Conservation (phyloP, 169 alveolate genomes). For the Cryptosporidium parvum region DNA sequence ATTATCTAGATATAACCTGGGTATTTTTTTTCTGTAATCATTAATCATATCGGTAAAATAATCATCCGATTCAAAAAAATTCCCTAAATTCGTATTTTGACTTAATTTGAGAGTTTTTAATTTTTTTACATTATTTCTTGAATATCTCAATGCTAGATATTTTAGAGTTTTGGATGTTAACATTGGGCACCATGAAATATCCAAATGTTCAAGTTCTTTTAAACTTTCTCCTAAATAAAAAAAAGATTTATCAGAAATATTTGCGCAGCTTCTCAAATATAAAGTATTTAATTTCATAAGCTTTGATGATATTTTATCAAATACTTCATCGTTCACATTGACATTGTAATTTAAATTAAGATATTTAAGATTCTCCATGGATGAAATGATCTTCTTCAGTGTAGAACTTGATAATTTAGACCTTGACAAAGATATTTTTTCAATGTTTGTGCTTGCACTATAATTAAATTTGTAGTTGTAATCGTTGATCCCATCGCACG, state of each 20-base stretch:
- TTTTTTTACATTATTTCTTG: neutral
- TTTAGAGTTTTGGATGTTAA: slow-evolving; percentile 42
- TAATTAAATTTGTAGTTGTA: slow-evolving; percentile 10
- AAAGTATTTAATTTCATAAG: slow-evolving; percentile 6
- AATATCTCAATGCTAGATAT: slow-evolving; percentile 62
- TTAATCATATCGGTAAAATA: slow-evolving; percentile 1
- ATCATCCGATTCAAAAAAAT: neutral
- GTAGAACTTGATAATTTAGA: slow-evolving; percentile 41
- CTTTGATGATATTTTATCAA: neutral
- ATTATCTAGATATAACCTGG: slow-evolving; percentile 15
- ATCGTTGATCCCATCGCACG: slow-evolving; percentile 59
- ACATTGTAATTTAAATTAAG: slow-evolving; percentile 33
- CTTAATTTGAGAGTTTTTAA: slow-evolving; percentile 51
- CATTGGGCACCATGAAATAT: slow-evolving; percentile 70
- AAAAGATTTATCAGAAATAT: slow-evolving; percentile 50
- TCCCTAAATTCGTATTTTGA: slow-evolving; percentile 47
- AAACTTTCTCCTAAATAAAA: slow-evolving; percentile 6
- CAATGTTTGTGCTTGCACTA: slow-evolving; percentile 10
- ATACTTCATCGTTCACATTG: slow-evolving; percentile 52
- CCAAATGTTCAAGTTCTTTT: slow-evolving; percentile 34
- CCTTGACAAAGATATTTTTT: slow-evolving; percentile 39
- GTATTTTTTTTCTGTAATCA: slow-evolving; percentile 19
- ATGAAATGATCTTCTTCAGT: neutral
- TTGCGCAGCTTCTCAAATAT: slow-evolving; percentile 52
- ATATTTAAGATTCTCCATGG: slow-evolving; percentile 26